Base-by-base conservation (phyloP, 768 basidiomycete species). In the Pholiota molesta region DNA sequence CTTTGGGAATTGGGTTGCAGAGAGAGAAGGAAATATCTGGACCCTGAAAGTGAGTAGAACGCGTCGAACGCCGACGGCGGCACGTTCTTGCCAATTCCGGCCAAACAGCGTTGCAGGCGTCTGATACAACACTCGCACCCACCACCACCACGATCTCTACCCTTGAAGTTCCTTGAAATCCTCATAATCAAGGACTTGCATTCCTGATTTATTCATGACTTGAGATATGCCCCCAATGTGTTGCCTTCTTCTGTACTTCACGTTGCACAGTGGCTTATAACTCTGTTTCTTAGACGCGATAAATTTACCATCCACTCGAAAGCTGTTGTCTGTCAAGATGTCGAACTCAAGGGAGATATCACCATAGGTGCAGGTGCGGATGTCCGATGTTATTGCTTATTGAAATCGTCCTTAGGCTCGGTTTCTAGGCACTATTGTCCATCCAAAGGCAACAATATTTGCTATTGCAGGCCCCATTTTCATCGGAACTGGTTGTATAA, bases 371-470 rank as follows among this genome's bases (percentile, higher is more conserved):
- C 92, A 71, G 91, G 93, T 87, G 55, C 44, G 19, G 10, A 54
- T 31, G 2, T 23, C 37, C 29, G 23, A 5, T 14, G 51, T 26
- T 5, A 55, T 33, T 14, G 0, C 10, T 51, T 21, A 40, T 37
- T 54, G 14, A 39, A 21, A 5, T 31, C 19, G 8, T 21, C 26
- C 47, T 49, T 16, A 44, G 3, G 65, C 33, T 37, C 47, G 29
- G 28, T 57, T 26, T 59, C 3, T 68, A 90, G 92, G 92, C 7
- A 90, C 90, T 0, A 88, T 98, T 58, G 86, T 99, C 21, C 96
- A 99, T 66, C 96, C 97, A 0, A 94, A 96, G 72, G 94, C 93
- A 1, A 94, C 94, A 23, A 92, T 99, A 62, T 91, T 96, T 68
- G 95, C 96, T 14, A 85, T 95, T 59, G 89, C 87, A 9, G 96